A percentile compares a stretch with the other conserved stretches of the same genome.
These are phyloP conservation scores for Blechomonas ayalai DNA, from an alignment of 208 protist species.

Conservation along the genomic window DNA sequence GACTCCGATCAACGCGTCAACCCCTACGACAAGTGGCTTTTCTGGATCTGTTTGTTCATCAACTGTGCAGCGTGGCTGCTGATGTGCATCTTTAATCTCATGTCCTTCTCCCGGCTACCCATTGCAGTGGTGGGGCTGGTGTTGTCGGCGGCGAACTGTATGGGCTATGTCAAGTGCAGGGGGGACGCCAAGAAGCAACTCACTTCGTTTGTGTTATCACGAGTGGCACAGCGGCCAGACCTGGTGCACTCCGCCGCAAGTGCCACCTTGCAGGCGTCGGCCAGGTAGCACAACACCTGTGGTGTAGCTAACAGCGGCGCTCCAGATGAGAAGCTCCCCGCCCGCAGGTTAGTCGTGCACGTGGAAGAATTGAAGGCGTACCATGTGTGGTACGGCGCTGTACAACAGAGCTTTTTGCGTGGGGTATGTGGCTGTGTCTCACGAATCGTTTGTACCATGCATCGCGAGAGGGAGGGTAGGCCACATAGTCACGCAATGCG, in stretches of 20 bases:
- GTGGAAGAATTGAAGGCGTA: no score
- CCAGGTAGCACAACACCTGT: no score
- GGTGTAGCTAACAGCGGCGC: background rate
- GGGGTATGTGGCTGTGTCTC: no score
- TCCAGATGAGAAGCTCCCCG: background rate
- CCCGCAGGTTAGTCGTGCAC: no score
- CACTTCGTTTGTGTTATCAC: constrained; percentile 48
- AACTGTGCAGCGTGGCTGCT: constrained; percentile 55
- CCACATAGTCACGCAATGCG: no score
- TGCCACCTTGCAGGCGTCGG: no score
- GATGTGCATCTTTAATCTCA: constrained; percentile 65
- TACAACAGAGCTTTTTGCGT: no score
- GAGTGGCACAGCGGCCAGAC: constrained; percentile 36
- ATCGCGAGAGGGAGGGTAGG: no score
- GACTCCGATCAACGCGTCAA: constrained; percentile 60
- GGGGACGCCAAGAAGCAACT: constrained; percentile 59
- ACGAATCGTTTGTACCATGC: no score
- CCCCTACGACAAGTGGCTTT: constrained; percentile 77
- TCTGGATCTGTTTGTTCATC: constrained; percentile 51
- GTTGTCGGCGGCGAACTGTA: constrained; percentile 50
- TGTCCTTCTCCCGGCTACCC: constrained; percentile 48
- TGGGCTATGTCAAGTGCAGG: constrained; percentile 85
- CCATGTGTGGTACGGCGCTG: no score
- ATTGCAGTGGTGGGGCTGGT: constrained; percentile 52
- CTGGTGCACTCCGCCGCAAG: constrained; percentile 30